These are phyloP conservation scores for Gossypium davidsonii DNA, from an alignment of 441 rosid genomes.

Conservation along the genomic window DNA sequence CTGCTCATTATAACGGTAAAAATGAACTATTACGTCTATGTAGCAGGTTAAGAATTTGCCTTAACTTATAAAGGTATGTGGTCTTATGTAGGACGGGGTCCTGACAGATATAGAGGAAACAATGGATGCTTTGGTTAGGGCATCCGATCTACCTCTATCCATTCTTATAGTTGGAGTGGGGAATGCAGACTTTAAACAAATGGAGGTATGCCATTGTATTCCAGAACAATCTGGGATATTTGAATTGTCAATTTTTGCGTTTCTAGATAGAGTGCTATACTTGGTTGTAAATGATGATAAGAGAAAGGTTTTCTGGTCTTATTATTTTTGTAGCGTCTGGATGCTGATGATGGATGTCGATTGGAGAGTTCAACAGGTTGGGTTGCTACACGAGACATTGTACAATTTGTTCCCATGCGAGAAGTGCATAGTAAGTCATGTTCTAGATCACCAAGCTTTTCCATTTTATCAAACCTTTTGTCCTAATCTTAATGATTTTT, in stretches of 20 bases:
- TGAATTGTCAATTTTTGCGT: background rate
- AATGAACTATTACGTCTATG: background rate
- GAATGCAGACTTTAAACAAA: conserved; percentile 53
- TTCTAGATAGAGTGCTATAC: background rate
- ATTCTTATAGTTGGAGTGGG: conserved; percentile 70
- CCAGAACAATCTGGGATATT: background rate
- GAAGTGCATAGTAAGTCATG: conserved; percentile 55
- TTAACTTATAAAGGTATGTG: background rate
- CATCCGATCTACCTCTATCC: conserved; percentile 73
- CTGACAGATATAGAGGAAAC: conserved; percentile 60
- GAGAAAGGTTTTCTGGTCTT: background rate
- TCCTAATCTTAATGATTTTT: background rate
- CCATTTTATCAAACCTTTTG: background rate
- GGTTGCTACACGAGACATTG: conserved; percentile 74
- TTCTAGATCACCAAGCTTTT: background rate
- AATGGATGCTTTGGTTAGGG: conserved; percentile 56
- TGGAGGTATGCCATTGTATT: conserved; percentile 54
- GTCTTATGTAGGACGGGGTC: conserved; percentile 60
- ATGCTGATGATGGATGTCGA: conserved; percentile 64
- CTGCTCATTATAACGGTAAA: conserved; percentile 77
- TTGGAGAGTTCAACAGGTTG: conserved; percentile 69
- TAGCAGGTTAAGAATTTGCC: background rate
- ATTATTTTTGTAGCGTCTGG: conserved; percentile 43
- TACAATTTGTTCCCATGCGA: conserved; percentile 72
- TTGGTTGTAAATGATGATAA: background rate